Evolutionary conservation across 2,329 filamentous ascomycete genomes (phyloP), one percentile per base, ranked within the genome.

Genomic region (Ophidiomyces ophidiicola): DNA sequence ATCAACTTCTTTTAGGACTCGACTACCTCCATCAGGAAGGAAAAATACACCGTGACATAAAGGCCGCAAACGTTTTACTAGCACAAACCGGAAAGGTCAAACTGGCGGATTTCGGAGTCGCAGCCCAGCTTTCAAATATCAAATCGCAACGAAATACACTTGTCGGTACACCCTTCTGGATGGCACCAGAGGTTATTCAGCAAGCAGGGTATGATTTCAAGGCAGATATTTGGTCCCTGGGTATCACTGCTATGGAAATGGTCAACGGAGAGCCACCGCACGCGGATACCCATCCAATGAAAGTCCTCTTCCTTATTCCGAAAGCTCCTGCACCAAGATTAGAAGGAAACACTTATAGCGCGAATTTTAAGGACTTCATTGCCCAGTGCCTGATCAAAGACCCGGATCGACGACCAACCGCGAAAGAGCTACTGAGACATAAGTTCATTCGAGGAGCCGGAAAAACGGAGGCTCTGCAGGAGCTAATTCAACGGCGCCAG

Each of bases 121-220:
- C 90, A 5, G 88, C 90, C 20, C 90, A 98, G 60, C 70, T 98
- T 53, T 93, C 85, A 45, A 94, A 94, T 57, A 93, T 96, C 65
- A 94, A 94, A 63, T 94, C 88, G 2, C 86, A 94, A 60, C 78
- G 90, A 39, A 88, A 96, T 61, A 98, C 90, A 0, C 96, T 98
- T 54, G 90, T 98, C 14, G 90, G 90, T 14, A 96, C 88, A 0
- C 90, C 90, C 0, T 94, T 92, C 56, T 94, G 86, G 86, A 93
- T 94, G 86, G 86, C 86, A 1, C 86, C 86, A 1, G 86, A 94
- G 56, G 86, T 94, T 24, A 94, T 94, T 49, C 80, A 92, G 58
- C 85, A 93, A 61, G 76, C 83, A 47, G 75, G 75, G 29, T 79
- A 80, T 49, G 85, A 88, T 58, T 90, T 84, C 66, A 90, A 90